Evolutionary conservation across 768 basidiomycete genomes (phyloP).

Genomic region (Botryobasidium botryosum): DNA sequence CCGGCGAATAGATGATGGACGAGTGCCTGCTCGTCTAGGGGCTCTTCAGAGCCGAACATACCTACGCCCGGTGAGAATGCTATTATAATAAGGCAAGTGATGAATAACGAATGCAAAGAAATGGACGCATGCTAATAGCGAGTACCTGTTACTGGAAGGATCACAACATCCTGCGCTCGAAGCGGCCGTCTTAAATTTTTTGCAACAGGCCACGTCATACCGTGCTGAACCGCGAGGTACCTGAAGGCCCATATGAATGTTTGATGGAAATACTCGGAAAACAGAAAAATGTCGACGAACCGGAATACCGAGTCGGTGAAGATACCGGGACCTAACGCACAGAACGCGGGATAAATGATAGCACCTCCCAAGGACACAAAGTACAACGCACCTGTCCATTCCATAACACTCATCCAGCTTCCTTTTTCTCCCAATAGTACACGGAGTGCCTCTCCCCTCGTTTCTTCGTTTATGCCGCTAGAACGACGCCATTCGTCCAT

Average conservation of each 20-base stretch:
- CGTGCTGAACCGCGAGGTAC: slow-evolving; percentile 21
- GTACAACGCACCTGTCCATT: slow-evolving; percentile 24
- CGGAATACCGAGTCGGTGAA: slow-evolving; percentile 11
- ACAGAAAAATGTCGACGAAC: not conserved
- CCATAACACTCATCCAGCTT: too few species aligned
- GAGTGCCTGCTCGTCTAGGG: slow-evolving; percentile 15
- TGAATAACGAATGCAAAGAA: too few species aligned
- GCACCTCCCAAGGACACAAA: not conserved
- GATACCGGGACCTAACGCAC: slow-evolving; percentile 9
- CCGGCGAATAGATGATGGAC: slow-evolving; percentile 16
- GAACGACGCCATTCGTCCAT: too few species aligned
- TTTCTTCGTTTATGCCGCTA: too few species aligned
- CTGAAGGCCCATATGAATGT: slow-evolving; percentile 14
- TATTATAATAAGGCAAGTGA: not conserved
- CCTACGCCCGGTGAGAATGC: slow-evolving; percentile 21
- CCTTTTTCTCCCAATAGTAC: too few species aligned
- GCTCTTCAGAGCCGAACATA: slow-evolving; percentile 15
- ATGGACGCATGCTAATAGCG: not conserved
- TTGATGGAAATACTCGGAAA: not conserved
- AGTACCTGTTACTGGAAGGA: slow-evolving; percentile 22
- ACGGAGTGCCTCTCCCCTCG: too few species aligned
- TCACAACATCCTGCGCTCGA: slow-evolving; percentile 22
- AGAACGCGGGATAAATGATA: not conserved
- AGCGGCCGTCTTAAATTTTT: slow-evolving; percentile 17
- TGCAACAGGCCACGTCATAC: slow-evolving; percentile 22